These are phyloP conservation scores for Aspergillus ibericus DNA, from an alignment of 2,329 filamentous ascomycete genomes.

Conservation along the genomic window DNA sequence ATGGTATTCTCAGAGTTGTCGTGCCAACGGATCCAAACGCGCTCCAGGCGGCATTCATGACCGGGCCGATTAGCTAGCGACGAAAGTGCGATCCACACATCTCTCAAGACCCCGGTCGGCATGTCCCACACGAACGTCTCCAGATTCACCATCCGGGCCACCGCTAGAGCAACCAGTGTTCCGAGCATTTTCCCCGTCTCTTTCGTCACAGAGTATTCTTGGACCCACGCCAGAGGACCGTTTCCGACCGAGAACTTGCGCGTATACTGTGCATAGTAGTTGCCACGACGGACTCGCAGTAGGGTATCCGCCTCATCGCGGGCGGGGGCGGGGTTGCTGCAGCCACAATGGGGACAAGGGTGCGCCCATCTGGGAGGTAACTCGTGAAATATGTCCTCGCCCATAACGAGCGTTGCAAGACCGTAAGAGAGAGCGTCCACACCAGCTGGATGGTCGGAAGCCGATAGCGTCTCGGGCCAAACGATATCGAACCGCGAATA, in stretches of 20 bases:
- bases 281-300: conserved; percentile 55
- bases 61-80: conserved; percentile 66
- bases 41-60: conserved; percentile 66
- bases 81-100: conserved; percentile 77
- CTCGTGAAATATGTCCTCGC: conserved; percentile 61
- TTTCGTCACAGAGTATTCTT: conserved; percentile 78
- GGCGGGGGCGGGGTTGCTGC: conserved; percentile 11
- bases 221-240: conserved; percentile 73
- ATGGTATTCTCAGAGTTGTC: conserved; percentile 61
- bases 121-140: conserved; percentile 87
- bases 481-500: conserved; percentile 86
- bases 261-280: conserved; percentile 76
- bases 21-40: conserved; percentile 80
- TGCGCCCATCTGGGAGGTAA: conserved; percentile 38
- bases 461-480: conserved; percentile 72
- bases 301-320: conserved; percentile 3
- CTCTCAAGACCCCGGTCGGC: conserved; percentile 78
- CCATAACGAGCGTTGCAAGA: conserved; percentile 75
- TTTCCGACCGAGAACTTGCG: conserved; percentile 84
- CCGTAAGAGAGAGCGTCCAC: conserved; percentile 84
- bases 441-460: conserved; percentile 65
- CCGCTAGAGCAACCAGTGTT: conserved; percentile 73
- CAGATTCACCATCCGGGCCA: conserved; percentile 78
- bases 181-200: conserved; percentile 88
- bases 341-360: conserved; percentile 35